Evolutionary conservation across 805 yeast genomes (phyloP), one percentile per base, ranked within the genome.

Genomic region (Candida sakaeoensis): DNA sequence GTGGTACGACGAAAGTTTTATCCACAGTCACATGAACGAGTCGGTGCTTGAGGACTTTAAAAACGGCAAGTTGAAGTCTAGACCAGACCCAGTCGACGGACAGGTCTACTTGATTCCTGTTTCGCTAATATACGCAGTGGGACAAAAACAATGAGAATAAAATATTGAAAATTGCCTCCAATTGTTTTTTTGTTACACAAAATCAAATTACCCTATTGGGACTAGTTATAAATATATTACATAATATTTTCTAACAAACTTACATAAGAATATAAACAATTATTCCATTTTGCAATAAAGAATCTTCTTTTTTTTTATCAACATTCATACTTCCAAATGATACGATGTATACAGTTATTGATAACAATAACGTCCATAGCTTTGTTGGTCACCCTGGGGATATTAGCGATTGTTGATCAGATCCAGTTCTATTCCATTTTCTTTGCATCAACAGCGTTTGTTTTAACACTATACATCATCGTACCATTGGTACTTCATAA

Each of bases 101-200:
- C 41, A 18, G 2, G 21, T 16, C 9, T 50, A 43, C 37, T 43
- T 48, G 34, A 44, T 57, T 9, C 49, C 50, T 4, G 40, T 37
- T 25, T 52, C 55, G 19, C 34, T 59, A 8, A 52, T 63, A 10
- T 41, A 61, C 42, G 67, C 65, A 1, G 51, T 52, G 3, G 69
- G 63, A 12, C 58, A 53, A 42, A 48, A 43, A 25, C n/a, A 5
- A 8, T 25, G 9, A 28, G 36, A 22, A 15, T 17, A 18, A 9
- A 24, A 9, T 5, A 25, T 25, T 25, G n/a, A 9, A 25, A 25
- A n/a, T 5, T n/a, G 25, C 10, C 8, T 23, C 44, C 55, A n/a
- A n/a, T n/a, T n/a, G n/a, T n/a, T n/a, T n/a, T n/a, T n/a, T n/a
- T n/a, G n/a, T n/a, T n/a, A n/a, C n/a, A n/a, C n/a, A n/a, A n/a